Percentiles rank a stretch among this genome's conserved stretches.
Conservation (phyloP, 2,329 filamentous ascomycete genomes). For the Metarhizium album region DNA sequence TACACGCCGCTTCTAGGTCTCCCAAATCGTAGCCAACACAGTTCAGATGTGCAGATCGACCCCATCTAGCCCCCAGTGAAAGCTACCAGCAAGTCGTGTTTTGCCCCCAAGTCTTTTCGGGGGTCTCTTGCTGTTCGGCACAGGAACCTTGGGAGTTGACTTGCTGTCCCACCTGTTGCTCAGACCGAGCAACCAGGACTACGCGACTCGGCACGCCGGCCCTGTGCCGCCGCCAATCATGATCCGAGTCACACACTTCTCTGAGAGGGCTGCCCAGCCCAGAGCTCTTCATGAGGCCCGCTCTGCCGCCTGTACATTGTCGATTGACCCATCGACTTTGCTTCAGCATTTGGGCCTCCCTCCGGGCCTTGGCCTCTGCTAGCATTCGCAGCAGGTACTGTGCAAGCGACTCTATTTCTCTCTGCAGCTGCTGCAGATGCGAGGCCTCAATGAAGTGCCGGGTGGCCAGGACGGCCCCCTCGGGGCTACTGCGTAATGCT, state of each 20-base stretch:
- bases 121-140: not conserved
- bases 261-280: slow-evolving; percentile 14
- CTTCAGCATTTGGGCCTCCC: not conserved
- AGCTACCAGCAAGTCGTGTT: not conserved
- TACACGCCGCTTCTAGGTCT: not conserved
- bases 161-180: not conserved
- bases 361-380: not conserved
- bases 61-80: not conserved
- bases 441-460: not conserved
- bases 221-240: slow-evolving; percentile 3
- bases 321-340: slow-evolving; percentile 1
- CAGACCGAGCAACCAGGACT: not conserved
- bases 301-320: not conserved
- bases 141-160: not conserved
- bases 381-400: not conserved
- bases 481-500: not conserved
- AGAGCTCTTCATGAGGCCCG: slow-evolving; percentile 11
- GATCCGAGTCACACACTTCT: slow-evolving; percentile 9
- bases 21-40: not conserved
- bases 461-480: not conserved
- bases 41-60: not conserved
- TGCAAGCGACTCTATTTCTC: not conserved
- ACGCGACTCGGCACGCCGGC: not conserved
- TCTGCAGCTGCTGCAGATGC: not conserved
- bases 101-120: not conserved